Conservation (phyloP, 192 early-diverging fungal genomes). For the Borealophlyctis nickersoniae region DNA sequence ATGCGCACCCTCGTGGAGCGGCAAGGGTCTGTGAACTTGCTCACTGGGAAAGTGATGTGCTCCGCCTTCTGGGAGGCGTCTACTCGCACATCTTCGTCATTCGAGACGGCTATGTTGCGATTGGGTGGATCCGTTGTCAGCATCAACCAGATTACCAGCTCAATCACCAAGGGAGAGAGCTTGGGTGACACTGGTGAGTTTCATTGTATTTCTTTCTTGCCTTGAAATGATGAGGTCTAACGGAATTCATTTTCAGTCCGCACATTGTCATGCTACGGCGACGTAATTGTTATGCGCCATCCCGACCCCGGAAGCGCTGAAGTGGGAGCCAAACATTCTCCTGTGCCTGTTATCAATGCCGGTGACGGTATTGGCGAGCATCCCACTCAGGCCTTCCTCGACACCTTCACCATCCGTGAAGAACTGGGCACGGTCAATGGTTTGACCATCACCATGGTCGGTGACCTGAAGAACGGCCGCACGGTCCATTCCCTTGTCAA, state of each 20-base stretch:
- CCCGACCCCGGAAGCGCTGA: conserved; percentile 82
- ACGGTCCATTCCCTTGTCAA: conserved; percentile 95
- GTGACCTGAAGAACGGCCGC: conserved; percentile 95
- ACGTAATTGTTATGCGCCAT: conserved; percentile 90
- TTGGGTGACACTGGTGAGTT: conserved; percentile 73
- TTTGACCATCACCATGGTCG: conserved; percentile 90
- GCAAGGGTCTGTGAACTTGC: conserved; percentile 76
- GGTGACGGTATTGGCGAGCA: conserved; percentile 98
- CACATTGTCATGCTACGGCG: conserved; percentile 88
- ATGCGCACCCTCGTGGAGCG: conserved; percentile 93
- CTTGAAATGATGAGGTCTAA: not conserved
- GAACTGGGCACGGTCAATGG: conserved; percentile 96
- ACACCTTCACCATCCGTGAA: conserved; percentile 86
- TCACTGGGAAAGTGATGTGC: conserved; percentile 88
- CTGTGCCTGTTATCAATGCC: conserved; percentile 92
- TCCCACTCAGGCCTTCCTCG: conserved; percentile 96
- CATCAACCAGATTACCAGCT: conserved; percentile 79
- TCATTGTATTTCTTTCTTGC: not conserved
- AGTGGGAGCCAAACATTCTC: conserved; percentile 81
- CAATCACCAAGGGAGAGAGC: conserved; percentile 94
- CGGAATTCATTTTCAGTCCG: conserved; percentile 53
- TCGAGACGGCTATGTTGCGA: conserved; percentile 91
- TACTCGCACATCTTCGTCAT: conserved; percentile 89
- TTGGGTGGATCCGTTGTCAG: conserved; percentile 88
- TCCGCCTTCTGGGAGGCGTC: conserved; percentile 97